A percentile compares a stretch with the other conserved stretches of the same genome.
Evolutionary conservation across 31 red algal species (phyloP).

Genomic region (Odonthalia washingtoniensis): DNA sequence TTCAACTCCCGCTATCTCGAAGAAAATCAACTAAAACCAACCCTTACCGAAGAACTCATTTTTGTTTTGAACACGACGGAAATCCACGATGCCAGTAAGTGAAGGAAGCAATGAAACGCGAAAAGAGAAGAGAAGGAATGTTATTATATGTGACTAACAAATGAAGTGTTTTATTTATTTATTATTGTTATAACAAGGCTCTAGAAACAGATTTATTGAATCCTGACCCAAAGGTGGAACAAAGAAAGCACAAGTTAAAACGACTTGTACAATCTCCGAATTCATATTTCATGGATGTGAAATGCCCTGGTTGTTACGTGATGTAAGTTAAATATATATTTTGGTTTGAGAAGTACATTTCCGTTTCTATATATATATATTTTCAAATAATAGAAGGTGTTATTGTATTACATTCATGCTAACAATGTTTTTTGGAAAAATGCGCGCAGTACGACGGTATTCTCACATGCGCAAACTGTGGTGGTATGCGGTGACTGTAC

Average conservation of each 20-base stretch:
- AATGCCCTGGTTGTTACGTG: conserved; percentile 96
- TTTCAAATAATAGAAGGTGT: too few species aligned
- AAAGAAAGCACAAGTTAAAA: conserved; percentile 95
- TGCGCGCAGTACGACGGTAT: conserved; percentile 83
- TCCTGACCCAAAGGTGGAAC: conserved; percentile 83
- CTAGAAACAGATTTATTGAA: conserved; percentile 85
- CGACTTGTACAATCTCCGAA: conserved; percentile 95
- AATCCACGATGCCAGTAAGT: background rate
- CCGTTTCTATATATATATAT: too few species aligned
- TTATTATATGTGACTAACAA: background rate
- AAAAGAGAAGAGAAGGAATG: background rate
- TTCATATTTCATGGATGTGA: conserved; percentile 99
- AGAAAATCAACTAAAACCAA: too few species aligned
- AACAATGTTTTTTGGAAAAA: too few species aligned
- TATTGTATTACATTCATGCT: too few species aligned
- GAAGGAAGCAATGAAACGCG: background rate
- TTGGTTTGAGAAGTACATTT: too few species aligned
- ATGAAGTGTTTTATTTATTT: background rate
- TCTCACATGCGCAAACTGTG: conserved; percentile 97
- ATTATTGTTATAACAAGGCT: background rate
- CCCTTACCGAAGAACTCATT: too few species aligned
- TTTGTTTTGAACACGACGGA: too few species aligned
- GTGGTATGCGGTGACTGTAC: conserved; percentile 96
- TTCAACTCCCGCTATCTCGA: too few species aligned
- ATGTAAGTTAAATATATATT: conserved; percentile 59